These are phyloP conservation scores for Ophiostoma triangulosporum DNA, from an alignment of 2,329 filamentous ascomycete species.

Conservation along the genomic window DNA sequence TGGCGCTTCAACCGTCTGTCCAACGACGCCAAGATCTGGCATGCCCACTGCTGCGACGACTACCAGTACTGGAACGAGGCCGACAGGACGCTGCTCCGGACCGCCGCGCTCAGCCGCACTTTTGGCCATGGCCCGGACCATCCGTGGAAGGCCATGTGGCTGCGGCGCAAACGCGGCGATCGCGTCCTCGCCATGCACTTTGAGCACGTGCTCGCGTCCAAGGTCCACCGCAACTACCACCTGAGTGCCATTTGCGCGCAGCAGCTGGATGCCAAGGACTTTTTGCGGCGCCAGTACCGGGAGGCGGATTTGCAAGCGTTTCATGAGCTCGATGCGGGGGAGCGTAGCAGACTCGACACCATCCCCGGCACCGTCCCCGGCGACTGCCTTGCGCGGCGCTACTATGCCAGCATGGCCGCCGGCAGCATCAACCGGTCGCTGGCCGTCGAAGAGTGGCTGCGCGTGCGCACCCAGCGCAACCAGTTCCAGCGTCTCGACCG, in stretches of 20 bases:
- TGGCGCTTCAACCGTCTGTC: conserved; percentile 51
- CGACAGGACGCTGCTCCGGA: conserved; percentile 42
- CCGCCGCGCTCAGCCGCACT: conserved; percentile 33
- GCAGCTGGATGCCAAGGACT: conserved; percentile 84
- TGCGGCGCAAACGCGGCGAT: conserved; percentile 41
- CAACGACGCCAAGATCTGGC: conserved; percentile 68
- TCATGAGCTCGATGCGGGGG: neutral
- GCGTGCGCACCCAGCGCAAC: conserved; percentile 28
- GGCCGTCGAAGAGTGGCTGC: conserved; percentile 65
- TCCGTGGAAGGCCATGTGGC: conserved; percentile 63
- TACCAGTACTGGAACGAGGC: conserved; percentile 65
- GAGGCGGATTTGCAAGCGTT: conserved; percentile 28
- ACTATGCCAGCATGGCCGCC: conserved; percentile 61
- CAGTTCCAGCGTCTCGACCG: conserved; percentile 43
- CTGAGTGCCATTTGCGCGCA: conserved; percentile 57
- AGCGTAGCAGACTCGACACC: neutral
- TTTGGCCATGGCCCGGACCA: conserved; percentile 30
- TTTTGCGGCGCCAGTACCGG: conserved; percentile 52
- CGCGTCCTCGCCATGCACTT: conserved; percentile 39
- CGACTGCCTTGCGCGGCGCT: conserved; percentile 62
- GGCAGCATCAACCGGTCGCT: conserved; percentile 68
- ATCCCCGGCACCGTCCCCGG: conserved; percentile 16
- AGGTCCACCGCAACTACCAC: conserved; percentile 54
- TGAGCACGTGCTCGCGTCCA: conserved; percentile 55
- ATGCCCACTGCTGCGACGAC: conserved; percentile 50